A percentile compares a stretch with the other conserved stretches of the same genome.
phyloP scores from a whole-genome alignment of 768 basidiomycete species.

The Phallus indusiatus region DNA sequence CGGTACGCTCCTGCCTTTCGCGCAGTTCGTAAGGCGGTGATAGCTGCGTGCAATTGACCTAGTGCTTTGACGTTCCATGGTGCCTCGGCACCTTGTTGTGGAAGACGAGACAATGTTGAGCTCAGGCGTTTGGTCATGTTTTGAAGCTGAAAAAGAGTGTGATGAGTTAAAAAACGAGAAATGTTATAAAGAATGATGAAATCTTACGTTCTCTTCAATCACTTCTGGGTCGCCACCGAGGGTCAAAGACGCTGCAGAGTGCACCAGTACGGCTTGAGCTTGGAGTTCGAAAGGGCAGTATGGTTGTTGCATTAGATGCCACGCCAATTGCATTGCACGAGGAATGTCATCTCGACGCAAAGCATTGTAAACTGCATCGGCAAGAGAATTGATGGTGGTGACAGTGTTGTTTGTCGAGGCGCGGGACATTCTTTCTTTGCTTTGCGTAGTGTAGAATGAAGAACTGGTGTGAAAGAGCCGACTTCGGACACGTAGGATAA shows the following conservation, averaged over 20 bases:
- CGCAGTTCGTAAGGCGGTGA: background rate
- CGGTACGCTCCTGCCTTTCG: background rate
- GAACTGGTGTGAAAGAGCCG: too few relatives aligned
- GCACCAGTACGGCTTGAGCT: conserved; percentile 1
- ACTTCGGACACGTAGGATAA: too few relatives aligned
- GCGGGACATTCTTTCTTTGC: background rate
- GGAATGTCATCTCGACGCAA: conserved; percentile 1
- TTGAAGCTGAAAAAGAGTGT: background rate
- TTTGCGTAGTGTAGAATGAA: background rate
- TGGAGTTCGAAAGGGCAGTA: background rate
- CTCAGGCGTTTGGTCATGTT: conserved; percentile 1
- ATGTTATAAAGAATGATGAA: background rate
- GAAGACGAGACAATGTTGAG: background rate
- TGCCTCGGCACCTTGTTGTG: background rate
- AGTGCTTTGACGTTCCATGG: conserved; percentile 6
- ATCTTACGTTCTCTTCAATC: conserved; percentile 4
- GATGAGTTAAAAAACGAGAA: background rate
- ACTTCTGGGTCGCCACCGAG: conserved; percentile 5
- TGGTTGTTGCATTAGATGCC: conserved; percentile 6
- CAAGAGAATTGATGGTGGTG: background rate
- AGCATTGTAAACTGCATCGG: background rate
- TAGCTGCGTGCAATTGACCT: background rate
- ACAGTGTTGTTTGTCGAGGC: background rate
- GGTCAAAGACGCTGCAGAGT: conserved; percentile 6
- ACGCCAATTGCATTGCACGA: conserved; percentile 5